These are phyloP conservation scores for Pittosporum tobira DNA, from an alignment of 129 eudicot species.

Conservation along the genomic window DNA sequence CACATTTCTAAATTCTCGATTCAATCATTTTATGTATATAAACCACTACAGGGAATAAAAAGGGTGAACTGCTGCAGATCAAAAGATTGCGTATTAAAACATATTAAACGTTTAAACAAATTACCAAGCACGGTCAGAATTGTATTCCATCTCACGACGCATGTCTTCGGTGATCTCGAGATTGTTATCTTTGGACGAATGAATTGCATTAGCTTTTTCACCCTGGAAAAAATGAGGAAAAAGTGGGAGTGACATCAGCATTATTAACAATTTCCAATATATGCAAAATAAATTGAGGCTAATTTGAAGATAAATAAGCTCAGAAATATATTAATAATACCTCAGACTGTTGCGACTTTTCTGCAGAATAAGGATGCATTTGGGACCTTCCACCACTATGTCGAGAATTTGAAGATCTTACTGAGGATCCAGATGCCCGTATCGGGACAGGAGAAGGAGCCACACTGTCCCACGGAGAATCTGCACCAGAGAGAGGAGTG, in stretches of 20 bases:
- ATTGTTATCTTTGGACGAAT: constrained; percentile 19
- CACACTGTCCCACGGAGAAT: constrained; percentile 90
- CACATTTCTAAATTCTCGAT: too few species aligned
- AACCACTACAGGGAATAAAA: too few species aligned
- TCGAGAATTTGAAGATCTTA: constrained; percentile 59
- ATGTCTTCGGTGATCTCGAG: constrained; percentile 51
- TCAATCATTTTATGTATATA: too few species aligned
- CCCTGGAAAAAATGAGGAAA: constrained; percentile 19
- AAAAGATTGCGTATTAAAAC: not conserved
- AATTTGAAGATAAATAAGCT: not conserved
- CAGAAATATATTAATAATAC: constrained; percentile 22
- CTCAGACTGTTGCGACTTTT: constrained; percentile 34
- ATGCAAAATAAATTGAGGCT: constrained; percentile 6
- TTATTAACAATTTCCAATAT: not conserved
- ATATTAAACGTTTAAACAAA: not conserved
- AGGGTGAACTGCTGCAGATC: not conserved
- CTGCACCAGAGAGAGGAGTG: constrained; percentile 52
- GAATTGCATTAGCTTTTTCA: constrained; percentile 27
- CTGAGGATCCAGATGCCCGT: constrained; percentile 79
- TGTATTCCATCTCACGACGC: constrained; percentile 67
- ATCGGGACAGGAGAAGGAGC: constrained; percentile 96
- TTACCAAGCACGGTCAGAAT: constrained; percentile 68
- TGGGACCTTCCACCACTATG: constrained; percentile 49
- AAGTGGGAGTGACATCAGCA: not conserved
- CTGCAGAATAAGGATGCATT: constrained; percentile 18